These are phyloP conservation scores for Euphrasia confusa DNA, from an alignment of 257 asterid species.

Conservation along the genomic window DNA sequence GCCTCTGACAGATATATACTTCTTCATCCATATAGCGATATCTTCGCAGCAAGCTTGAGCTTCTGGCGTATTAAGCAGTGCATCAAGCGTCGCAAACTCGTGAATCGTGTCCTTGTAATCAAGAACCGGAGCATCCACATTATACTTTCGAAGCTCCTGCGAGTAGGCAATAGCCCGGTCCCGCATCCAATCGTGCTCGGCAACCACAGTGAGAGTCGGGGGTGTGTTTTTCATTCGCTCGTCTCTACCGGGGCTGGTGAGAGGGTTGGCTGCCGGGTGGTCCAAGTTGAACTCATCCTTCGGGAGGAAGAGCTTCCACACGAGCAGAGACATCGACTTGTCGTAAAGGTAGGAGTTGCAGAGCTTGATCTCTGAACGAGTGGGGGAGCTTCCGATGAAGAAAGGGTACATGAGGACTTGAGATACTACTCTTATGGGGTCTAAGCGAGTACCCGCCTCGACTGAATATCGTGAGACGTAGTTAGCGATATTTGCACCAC, in stretches of 20 bases:
- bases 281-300: constrained; percentile 52
- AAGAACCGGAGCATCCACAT: constrained; percentile 71
- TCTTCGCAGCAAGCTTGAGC: constrained; percentile 81
- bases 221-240: constrained; percentile 62
- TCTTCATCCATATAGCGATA: constrained; percentile 78
- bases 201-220: constrained; percentile 74
- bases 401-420: constrained; percentile 84
- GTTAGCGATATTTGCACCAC: constrained; percentile 79
- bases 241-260: constrained; percentile 37
- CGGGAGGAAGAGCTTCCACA: constrained; percentile 77
- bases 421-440: constrained; percentile 76
- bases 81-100: constrained; percentile 74
- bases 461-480: constrained; percentile 51
- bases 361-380: constrained; percentile 54
- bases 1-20: constrained; percentile 75
- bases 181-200: constrained; percentile 88
- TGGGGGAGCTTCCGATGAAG: constrained; percentile 64
- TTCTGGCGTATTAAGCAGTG: constrained; percentile 59
- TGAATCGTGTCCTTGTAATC: constrained; percentile 78
- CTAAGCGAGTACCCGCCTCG: constrained; percentile 50
- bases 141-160: constrained; percentile 75
- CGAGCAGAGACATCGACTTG: constrained; percentile 53
- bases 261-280: constrained; percentile 67
- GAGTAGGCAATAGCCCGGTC: constrained; percentile 79
- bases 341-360: constrained; percentile 70